phyloP scores from a whole-genome alignment of 2,329 filamentous ascomycete species.

The Didymella exigua region DNA sequence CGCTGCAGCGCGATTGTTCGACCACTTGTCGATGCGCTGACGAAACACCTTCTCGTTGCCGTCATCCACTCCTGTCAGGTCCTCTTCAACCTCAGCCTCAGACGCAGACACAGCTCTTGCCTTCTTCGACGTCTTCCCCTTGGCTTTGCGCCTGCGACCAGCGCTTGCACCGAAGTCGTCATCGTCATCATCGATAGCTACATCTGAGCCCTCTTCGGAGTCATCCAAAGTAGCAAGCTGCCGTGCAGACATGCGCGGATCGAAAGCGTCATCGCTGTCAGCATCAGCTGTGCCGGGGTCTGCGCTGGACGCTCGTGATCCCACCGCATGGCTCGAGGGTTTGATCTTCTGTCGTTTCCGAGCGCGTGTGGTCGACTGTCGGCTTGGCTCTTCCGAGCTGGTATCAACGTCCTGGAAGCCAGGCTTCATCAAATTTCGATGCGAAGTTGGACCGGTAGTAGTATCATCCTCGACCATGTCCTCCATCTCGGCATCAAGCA shows the following conservation, averaged over 20 bases:
- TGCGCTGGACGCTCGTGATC: constrained; percentile 26
- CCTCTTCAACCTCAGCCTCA: constrained; percentile 51
- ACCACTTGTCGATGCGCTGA: constrained; percentile 75
- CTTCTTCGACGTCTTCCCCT: constrained; percentile 35
- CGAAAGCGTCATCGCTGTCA: constrained; percentile 51
- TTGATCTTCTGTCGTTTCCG: constrained; percentile 48
- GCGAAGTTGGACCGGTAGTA: constrained; percentile 49
- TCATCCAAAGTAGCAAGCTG: constrained; percentile 48
- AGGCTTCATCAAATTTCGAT: constrained; percentile 56
- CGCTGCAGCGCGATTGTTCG: constrained; percentile 65
- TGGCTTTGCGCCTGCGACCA: constrained; percentile 46
- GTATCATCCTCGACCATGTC: constrained; percentile 57
- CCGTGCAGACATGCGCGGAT: constrained; percentile 49
- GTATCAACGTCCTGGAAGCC: constrained; percentile 50
- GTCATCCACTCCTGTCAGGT: constrained; percentile 76
- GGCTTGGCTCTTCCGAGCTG: constrained; percentile 41
- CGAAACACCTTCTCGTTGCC: constrained; percentile 86
- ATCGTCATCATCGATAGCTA: constrained; percentile 47
- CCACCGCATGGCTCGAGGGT: constrained; percentile 13
- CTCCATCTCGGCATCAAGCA: constrained; percentile 83
- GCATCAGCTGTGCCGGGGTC: constrained; percentile 30
- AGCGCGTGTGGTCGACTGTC: constrained; percentile 36
- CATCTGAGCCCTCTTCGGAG: constrained; percentile 45
- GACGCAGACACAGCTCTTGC: constrained; percentile 19
- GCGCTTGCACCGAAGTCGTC: constrained; percentile 36